phyloP scores from a whole-genome alignment of 208 protist species.

The Balamuthia mandrillaris region DNA sequence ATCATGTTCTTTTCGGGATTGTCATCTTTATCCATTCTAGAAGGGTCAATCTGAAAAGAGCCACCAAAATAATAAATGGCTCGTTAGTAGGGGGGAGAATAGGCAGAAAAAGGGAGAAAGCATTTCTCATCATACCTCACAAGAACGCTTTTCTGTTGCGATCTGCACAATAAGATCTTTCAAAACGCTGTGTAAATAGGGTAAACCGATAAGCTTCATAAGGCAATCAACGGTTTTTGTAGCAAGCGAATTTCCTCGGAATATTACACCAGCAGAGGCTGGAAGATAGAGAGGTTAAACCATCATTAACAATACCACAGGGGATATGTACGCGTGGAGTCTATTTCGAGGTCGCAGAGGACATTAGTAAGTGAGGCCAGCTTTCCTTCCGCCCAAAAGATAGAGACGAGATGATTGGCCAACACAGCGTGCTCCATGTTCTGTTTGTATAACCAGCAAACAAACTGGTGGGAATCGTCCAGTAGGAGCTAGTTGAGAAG shows the following conservation, averaged over 20 bases:
- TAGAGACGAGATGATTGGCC: not conserved
- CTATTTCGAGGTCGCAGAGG: not conserved
- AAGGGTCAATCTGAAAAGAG: no score
- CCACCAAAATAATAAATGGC: no score
- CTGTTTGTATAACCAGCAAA: not conserved
- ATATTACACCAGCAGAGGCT: slow-evolving; percentile 5
- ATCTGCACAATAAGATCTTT: not conserved
- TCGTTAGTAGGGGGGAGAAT: no score
- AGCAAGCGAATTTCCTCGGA: not conserved
- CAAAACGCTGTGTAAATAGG: not conserved
- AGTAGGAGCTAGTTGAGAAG: no score
- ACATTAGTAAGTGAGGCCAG: not conserved
- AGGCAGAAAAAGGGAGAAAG: no score
- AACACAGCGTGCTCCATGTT: not conserved
- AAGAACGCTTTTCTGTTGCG: not conserved
- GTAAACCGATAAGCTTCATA: not conserved
- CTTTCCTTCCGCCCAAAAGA: not conserved
- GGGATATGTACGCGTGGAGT: not conserved
- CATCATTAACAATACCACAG: not conserved
- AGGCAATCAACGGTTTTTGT: not conserved
- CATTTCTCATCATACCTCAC: no score
- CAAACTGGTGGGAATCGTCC: no score
- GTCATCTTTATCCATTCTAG: not conserved
- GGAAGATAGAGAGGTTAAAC: not conserved
- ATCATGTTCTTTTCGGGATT: not conserved